Evolutionary conservation across 2,329 filamentous ascomycete genomes (phyloP), one percentile per base, ranked within the genome.

Genomic region (Fusarium nematophilum): DNA sequence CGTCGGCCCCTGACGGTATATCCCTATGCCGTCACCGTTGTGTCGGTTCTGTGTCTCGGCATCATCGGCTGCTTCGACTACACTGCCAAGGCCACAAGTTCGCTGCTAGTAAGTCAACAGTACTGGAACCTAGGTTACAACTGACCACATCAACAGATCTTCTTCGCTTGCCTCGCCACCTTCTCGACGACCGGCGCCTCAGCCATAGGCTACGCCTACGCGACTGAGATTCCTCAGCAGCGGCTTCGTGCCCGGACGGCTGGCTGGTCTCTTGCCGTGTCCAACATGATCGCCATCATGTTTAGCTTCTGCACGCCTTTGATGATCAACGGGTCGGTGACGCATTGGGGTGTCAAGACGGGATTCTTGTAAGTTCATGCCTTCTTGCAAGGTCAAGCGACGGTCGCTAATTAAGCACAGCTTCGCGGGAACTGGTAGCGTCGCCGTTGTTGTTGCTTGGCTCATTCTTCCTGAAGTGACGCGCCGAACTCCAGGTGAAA

Each of bases 301-400:
- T 79, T 80, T 47, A 79, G 73, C 46, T 79, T 80, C 65, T 76
- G 72, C 49, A 79, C 77, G 0, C 78, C 78, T 1, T 43, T 78
- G 8, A 80, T 80, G 78, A 79, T 80, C 47, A 78, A 79, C 34
- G 75, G 72, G 6, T 38, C 42, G 0, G 53, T 55, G 0, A 57
- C n/a, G n/a, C n/a, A 73, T n/a, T 80, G 78, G 77, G 77, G 78
- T 6, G 74, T 79, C 3, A 78, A 77, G 57, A 80, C 78, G 0
- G 78, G 77, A 0, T 79, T 79, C 45, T 80, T 80, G 77, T 60
- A 27, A 52, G 58, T 40, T 2, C n/a, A n/a, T 6, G 76, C 52
- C 50, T 73, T 13, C 69, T 11, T n/a, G n/a, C n/a, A n/a, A n/a
- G n/a, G n/a, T n/a, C n/a, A n/a, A n/a, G n/a, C n/a, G n/a, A n/a